Evolutionary conservation across 164 flowering plant genomes (phyloP).

Genomic region (Umbellularia californica): DNA sequence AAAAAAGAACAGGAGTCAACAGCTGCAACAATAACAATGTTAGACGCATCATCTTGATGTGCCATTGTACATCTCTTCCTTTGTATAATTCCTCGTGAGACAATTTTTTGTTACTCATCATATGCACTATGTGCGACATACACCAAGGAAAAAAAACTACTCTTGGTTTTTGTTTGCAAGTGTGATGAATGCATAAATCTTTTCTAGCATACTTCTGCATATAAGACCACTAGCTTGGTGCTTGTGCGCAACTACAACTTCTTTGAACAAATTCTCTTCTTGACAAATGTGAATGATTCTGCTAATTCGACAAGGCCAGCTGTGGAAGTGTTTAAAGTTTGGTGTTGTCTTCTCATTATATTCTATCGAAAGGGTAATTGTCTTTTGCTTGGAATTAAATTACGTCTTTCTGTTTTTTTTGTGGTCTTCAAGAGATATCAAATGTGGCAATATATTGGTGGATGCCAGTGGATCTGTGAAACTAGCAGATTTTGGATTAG

Average conservation of each 20-base stretch:
- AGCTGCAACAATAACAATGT: no score
- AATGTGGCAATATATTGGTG: conserved; percentile 96
- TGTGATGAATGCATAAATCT: background rate
- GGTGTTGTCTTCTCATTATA: background rate
- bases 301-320: background rate
- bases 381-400: background rate
- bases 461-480: conserved; percentile 80
- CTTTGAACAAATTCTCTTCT: background rate
- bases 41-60: no score
- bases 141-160: background rate
- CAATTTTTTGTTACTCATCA: no score
- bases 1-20: no score
- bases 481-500: conserved; percentile 98
- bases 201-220: background rate
- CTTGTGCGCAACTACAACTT: background rate
- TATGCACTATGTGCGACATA: no score
- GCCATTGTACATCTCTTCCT: no score
- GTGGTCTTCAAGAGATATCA: conserved; percentile 69
- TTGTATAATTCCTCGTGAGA: no score
- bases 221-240: background rate
- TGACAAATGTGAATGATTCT: background rate
- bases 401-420: background rate
- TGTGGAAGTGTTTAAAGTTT: background rate
- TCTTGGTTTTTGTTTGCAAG: background rate
- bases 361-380: background rate